Percentiles rank a stretch among this genome's conserved stretches.
phyloP scores from a whole-genome alignment of 2,329 filamentous ascomycete species.

The Laburnicola sp. region DNA sequence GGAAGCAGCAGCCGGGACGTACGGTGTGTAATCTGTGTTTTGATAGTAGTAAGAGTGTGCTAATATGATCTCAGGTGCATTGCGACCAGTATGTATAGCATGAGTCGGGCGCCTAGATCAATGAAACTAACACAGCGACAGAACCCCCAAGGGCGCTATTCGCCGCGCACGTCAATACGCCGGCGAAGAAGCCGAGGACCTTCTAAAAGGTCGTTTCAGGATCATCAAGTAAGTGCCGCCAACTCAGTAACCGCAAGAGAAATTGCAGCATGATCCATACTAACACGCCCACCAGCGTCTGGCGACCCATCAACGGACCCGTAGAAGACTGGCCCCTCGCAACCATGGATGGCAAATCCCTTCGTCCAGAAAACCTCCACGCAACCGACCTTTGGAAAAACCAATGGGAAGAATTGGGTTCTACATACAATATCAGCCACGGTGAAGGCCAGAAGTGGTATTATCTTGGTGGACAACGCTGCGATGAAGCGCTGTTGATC shows the following conservation, averaged over 20 bases:
- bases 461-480: no score
- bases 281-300: no score
- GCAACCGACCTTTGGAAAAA: no score
- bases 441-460: no score
- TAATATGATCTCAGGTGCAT: conserved; percentile 9
- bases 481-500: no score
- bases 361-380: no score
- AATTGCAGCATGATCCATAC: no score
- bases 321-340: conserved; percentile 9
- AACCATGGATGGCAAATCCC: no score
- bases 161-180: not conserved
- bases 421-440: no score
- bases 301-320: conserved; percentile 1
- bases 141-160: conserved; percentile 2
- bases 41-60: not conserved
- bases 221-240: not conserved
- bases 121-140: not conserved
- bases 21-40: conserved; percentile 8
- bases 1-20: conserved; percentile 15
- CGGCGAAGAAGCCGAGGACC: not conserved
- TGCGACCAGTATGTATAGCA: conserved; percentile 12
- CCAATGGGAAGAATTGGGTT: no score
- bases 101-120: no score
- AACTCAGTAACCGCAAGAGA: no score
- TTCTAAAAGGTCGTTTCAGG: conserved; percentile 13